Evolutionary conservation across 495 filamentous ascomycete species (phyloP).

Genomic region (Aspergillus leporis): DNA sequence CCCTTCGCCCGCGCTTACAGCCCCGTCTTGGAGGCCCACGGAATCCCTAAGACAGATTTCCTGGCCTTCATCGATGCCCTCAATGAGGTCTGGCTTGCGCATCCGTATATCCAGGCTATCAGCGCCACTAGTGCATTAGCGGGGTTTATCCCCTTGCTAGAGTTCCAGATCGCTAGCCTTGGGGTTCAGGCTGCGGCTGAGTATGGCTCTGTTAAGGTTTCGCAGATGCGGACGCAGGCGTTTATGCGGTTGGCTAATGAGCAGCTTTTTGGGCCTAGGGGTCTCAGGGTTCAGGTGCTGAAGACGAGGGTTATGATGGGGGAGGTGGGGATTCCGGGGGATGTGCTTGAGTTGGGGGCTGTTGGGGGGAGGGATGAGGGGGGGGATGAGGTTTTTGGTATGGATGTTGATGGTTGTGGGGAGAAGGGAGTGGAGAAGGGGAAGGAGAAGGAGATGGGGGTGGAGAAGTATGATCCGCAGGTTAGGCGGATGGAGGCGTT

Average conservation of each 20-base stretch:
- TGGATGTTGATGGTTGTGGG: too few relatives aligned
- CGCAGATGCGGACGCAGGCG: conserved; percentile 22
- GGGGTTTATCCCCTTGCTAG: conserved; percentile 18
- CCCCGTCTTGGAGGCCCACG: conserved; percentile 12
- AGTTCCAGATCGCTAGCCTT: conserved; percentile 18
- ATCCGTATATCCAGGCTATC: conserved; percentile 23
- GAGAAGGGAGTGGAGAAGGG: too few relatives aligned
- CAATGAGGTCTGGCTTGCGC: conserved; percentile 28
- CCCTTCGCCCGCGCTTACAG: conserved; percentile 25
- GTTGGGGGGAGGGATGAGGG: not conserved
- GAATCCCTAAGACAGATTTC: conserved; percentile 14
- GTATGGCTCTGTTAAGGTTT: conserved; percentile 15
- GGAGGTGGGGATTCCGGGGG: conserved; percentile 14
- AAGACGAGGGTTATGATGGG: conserved; percentile 27
- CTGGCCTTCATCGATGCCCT: conserved; percentile 27
- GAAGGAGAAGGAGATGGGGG: not conserved
- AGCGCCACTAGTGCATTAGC: conserved; percentile 11
- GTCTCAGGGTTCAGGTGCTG: conserved; percentile 23
- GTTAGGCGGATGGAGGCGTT: conserved; percentile 22
- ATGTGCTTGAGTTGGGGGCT: conserved; percentile 11
- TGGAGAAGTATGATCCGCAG: conserved; percentile 14
- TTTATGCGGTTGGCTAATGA: conserved; percentile 25
- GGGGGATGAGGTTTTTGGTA: conserved; percentile 3
- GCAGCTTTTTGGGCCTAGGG: conserved; percentile 20
- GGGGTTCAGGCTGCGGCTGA: conserved; percentile 22